Evolutionary conservation across 1,284 basidiomycete genomes (phyloP).

Genomic region (Coniferiporia weirii): DNA sequence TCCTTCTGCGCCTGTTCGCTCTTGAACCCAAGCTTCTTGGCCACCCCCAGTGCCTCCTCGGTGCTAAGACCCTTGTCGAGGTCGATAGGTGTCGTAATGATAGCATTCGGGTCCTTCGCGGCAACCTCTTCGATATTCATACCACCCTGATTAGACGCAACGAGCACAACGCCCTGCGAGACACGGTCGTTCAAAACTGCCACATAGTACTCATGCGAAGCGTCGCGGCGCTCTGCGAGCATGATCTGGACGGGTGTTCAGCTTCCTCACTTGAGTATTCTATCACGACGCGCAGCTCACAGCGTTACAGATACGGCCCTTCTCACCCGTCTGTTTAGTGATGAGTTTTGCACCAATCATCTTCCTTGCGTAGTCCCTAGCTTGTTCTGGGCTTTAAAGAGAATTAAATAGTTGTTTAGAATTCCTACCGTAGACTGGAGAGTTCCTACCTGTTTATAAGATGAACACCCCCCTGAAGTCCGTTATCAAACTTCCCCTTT

Average conservation of each 20-base stretch:
- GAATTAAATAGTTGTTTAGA: conserved; percentile 9
- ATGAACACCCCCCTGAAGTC: conserved; percentile 97
- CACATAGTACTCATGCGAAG: conserved; percentile 97
- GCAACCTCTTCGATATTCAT: conserved; percentile 99
- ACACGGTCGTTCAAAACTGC: conserved; percentile 96
- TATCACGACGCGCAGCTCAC: conserved; percentile 40
- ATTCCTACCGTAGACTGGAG: conserved; percentile 15
- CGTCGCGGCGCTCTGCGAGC: conserved; percentile 93
- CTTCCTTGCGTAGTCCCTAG: conserved; percentile 80
- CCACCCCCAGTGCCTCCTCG: conserved; percentile 71
- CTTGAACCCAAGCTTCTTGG: conserved; percentile 90
- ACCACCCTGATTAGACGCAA: conserved; percentile 90
- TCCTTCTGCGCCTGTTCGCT: conserved; percentile 64
- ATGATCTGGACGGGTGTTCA: conserved; percentile 62
- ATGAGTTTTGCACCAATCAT: conserved; percentile 97
- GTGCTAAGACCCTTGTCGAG: conserved; percentile 82
- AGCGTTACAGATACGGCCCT: conserved; percentile 91
- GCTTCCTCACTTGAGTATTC: conserved; percentile 14
- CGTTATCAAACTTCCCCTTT: conserved; percentile 96
- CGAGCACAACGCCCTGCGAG: conserved; percentile 86
- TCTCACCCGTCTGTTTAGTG: conserved; percentile 97
- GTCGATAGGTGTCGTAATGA: conserved; percentile 93
- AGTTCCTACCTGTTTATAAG: conserved; percentile 77
- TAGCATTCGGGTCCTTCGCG: conserved; percentile 92
- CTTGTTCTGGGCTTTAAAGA: conserved; percentile 73